Percentiles rank a stretch among this genome's conserved stretches.
Evolutionary conservation across 73 alveolate species (phyloP).

Genomic region (Paramecium caudatum): DNA sequence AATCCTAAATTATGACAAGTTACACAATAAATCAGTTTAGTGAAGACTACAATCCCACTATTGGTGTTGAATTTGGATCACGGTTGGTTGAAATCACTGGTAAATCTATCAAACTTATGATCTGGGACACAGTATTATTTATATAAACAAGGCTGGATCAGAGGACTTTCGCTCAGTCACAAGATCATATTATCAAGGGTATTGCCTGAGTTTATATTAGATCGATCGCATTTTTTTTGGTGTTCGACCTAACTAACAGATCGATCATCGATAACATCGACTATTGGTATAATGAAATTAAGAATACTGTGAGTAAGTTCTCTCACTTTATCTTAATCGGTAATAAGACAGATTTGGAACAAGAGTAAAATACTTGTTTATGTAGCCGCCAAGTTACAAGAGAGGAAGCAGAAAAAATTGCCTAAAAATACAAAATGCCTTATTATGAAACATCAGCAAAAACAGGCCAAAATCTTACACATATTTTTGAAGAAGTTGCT

Average conservation of each 20-base stretch:
- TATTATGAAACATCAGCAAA: too few species aligned
- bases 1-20: constrained; percentile 74
- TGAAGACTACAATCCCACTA: constrained; percentile 83
- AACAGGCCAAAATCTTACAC: too few species aligned
- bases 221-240: constrained; percentile 92
- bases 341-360: constrained; percentile 91
- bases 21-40: constrained; percentile 79
- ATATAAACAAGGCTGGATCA: constrained; percentile 83
- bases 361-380: constrained; percentile 76
- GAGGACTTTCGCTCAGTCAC: constrained; percentile 90
- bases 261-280: constrained; percentile 81
- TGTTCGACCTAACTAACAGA: constrained; percentile 88
- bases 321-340: constrained; percentile 92
- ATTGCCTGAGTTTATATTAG: too few species aligned
- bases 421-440: too few species aligned
- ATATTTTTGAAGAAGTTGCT: too few species aligned
- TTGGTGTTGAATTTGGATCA: constrained; percentile 98
- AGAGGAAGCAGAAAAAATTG: constrained; percentile 83
- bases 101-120: constrained; percentile 87
- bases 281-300: constrained; percentile 94
- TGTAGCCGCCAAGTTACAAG: constrained; percentile 75
- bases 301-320: constrained; percentile 91
- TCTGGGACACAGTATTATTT: constrained; percentile 95
- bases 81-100: constrained; percentile 85
- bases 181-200: constrained; percentile 89